Conservation (phyloP, 306 rosid species). For the Oxytropis ochrocephala region DNA sequence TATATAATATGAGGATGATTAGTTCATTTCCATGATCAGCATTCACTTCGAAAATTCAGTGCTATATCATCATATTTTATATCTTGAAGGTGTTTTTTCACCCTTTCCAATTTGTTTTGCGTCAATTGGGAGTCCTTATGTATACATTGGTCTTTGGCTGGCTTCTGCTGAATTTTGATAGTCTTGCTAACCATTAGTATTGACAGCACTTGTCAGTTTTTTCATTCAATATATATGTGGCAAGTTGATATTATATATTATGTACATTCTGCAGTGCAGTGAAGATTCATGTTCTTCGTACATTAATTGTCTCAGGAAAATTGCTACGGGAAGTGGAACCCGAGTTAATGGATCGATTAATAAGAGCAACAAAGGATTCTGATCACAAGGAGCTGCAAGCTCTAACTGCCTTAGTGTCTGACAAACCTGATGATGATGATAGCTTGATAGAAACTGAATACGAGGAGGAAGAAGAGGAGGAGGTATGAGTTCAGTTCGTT, state of each 20-base stretch:
- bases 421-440: conserved; percentile 32
- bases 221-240: not conserved
- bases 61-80: not conserved
- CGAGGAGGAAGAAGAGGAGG: conserved; percentile 57
- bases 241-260: conserved; percentile 7
- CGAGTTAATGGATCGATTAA: conserved; percentile 72
- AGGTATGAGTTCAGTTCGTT: conserved; percentile 28
- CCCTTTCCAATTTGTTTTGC: not conserved
- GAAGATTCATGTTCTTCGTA: conserved; percentile 23
- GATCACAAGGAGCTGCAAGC: conserved; percentile 55
- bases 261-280: not conserved
- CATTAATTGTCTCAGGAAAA: conserved; percentile 46
- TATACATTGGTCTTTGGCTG: not conserved
- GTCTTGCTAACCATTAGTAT: not conserved
- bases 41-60: not conserved
- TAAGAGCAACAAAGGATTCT: conserved; percentile 66
- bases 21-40: not conserved
- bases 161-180: not conserved
- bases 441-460: conserved; percentile 40
- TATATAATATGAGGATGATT: not conserved
- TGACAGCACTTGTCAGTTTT: not conserved
- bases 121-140: not conserved
- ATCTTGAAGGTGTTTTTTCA: not conserved
- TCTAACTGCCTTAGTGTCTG: conserved; percentile 35
- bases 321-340: conserved; percentile 65